Evolutionary conservation across 176 grass and related monocot genomes (phyloP), one percentile per base, ranked within the genome.

Genomic region (Bonia amplexicaulis): DNA sequence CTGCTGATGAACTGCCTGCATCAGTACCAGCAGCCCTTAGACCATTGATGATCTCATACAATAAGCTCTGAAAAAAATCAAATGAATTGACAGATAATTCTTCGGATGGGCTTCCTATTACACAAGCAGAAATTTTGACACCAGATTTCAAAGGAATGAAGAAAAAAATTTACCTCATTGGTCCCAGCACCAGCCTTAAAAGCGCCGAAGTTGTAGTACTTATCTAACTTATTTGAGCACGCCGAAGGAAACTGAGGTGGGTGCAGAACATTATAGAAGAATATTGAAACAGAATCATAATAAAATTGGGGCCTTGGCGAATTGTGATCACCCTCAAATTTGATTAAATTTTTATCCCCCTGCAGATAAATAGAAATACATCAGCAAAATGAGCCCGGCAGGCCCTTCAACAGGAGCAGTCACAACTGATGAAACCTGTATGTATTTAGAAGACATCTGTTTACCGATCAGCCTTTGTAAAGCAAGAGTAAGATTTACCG

Each of bases 241-340:
- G 77, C 65, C 37, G 81, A 87, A 71, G 93, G 88, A 80, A 96
- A 94, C 77, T 94, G 93, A 76, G 97, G 93, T 66, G 97, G 97
- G 23, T 82, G 88, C 23, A 99, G 84, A 81, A 99, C 84, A 63
- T 96, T 99, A 74, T 96, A 99, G 85, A 99, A 99, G 87, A 99
- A 99, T 83, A 99, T 94, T 31, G 93, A 96, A 94, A 99, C 97
- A 76, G 97, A 96, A 84, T 99, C 93, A 22, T 99, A 99, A 68
- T 96, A 99, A 85, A 99, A 96, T 74, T 99, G 93, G 22, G 97
- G 97, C 84, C 97, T 96, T 20, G 90, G 87, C 2, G 97, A 91
- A 80, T 96, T 99, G 84, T 99, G 97, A 87, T 96, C 93, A 66
- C 97, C 97, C 15, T 99, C 92, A 94, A 99, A 99, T 90, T 94